phyloP scores from a whole-genome alignment of 2,329 filamentous ascomycete genomes.

The Pseudocercospora macadamiae region DNA sequence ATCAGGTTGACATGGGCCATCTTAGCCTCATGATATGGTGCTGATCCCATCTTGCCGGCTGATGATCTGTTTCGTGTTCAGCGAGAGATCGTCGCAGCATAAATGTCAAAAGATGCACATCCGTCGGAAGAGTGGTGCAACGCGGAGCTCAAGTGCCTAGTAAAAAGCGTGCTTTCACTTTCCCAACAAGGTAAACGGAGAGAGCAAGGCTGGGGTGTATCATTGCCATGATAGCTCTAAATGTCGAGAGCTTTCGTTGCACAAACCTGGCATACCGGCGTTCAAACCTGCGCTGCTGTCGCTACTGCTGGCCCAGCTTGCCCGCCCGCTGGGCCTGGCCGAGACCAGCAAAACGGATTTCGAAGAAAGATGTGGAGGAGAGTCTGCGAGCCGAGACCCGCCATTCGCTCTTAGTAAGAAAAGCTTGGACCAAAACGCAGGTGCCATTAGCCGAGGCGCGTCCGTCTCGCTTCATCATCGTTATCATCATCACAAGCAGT shows the following conservation, averaged over 20 bases:
- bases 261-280: background rate
- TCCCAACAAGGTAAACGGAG: background rate
- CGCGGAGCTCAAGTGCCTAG: background rate
- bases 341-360: background rate
- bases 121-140: background rate
- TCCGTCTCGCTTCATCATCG: background rate
- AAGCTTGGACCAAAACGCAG: background rate
- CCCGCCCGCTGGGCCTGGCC: background rate
- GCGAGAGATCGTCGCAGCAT: background rate
- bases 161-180: background rate
- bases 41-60: background rate
- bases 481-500: background rate
- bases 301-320: background rate
- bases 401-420: background rate
- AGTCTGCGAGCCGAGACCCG: background rate
- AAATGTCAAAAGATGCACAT: background rate
- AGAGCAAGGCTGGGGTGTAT: background rate
- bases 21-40: conserved; percentile 10
- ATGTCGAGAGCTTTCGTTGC: background rate
- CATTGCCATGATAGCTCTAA: background rate
- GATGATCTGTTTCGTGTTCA: background rate
- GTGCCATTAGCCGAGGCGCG: background rate
- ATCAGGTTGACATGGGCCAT: conserved; percentile 29
- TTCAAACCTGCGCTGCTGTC: conserved; percentile 1
- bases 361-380: background rate